Evolutionary conservation across 73 alveolate genomes (phyloP), one percentile per base, ranked within the genome.

Genomic region (Paramecium sonneborni): DNA sequence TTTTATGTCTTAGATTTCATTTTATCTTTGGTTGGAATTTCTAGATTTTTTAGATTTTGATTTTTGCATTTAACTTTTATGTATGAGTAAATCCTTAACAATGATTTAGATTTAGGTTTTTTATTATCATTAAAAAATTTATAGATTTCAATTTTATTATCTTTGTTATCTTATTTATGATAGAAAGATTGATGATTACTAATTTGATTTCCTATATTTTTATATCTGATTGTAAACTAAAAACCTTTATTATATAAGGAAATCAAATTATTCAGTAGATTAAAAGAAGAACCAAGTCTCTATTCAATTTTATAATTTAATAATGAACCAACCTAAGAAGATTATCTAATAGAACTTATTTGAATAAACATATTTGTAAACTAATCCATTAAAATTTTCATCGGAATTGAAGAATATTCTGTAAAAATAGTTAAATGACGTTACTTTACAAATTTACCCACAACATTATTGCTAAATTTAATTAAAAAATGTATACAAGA

Each of bases 191-290:
- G 44, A 24, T 74, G 58, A 32, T 74, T 24, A n/a, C 68, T 35
- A 6, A 74, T 32, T 74, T 74, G 56, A 74, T 74, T 74, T 32
- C 87, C 87, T 74, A 74, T 74, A 62, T 74, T 74, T 35, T 14
- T 74, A 52, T 52, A 52, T 52, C 68, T 52, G n/a, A 0, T 52
- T 18, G 67, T 52, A 3, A 52, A 18, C 7, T 11, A 18, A 0
- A 18, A 52, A 52, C 32, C 68, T 5, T 52, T 52, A 5, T 18
- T 3, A 3, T 52, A 18, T 4, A 52, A 8, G 34, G 68, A 0
- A 52, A 18, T 18, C 30, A 52, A 6, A 18, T 52, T 6, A 52
- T 52, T 52, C 18, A 1, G 30, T 52, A 52, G 18, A 5, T 52
- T 0, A 52, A 52, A 52, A 52, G 28, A 52, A 52, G 32, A 18